Evolutionary conservation across 2,329 filamentous ascomycete genomes (phyloP).

Genomic region (Aspergillus hiratsukae): DNA sequence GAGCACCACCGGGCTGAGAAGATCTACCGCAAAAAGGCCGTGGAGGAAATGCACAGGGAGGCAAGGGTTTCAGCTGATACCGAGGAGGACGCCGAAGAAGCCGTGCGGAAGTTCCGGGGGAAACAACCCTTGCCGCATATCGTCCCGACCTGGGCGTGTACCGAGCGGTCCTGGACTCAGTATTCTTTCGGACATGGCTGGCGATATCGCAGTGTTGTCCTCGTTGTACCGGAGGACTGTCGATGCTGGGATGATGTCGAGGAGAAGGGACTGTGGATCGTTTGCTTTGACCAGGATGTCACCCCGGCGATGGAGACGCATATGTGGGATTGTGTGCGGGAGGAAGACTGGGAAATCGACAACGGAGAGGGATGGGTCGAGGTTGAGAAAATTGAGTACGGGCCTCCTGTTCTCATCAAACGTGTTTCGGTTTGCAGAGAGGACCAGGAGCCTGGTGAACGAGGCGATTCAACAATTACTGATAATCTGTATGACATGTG

Average conservation of each 20-base stretch:
- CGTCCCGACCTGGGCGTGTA: not conserved
- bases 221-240: not conserved
- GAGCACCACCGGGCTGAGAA: constrained; percentile 12
- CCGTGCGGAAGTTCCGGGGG: not conserved
- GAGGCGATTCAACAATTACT: not conserved
- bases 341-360: not conserved
- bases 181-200: not conserved
- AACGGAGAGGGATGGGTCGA: not conserved
- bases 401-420: not conserved
- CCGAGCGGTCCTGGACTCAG: not conserved
- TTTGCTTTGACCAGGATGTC: constrained; percentile 10
- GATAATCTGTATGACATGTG: not conserved
- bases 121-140: not conserved
- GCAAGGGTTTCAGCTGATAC: not conserved
- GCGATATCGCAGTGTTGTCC: not conserved
- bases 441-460: not conserved
- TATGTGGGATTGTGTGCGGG: not conserved
- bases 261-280: constrained; percentile 6
- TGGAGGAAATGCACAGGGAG: not conserved
- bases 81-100: not conserved
- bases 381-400: not conserved
- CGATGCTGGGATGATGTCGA: constrained; percentile 6
- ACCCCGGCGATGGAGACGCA: constrained; percentile 5
- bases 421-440: not conserved
- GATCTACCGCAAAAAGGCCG: not conserved